Conservation (phyloP, 1,284 basidiomycete genomes). For the Cryptococcus sp. region DNA sequence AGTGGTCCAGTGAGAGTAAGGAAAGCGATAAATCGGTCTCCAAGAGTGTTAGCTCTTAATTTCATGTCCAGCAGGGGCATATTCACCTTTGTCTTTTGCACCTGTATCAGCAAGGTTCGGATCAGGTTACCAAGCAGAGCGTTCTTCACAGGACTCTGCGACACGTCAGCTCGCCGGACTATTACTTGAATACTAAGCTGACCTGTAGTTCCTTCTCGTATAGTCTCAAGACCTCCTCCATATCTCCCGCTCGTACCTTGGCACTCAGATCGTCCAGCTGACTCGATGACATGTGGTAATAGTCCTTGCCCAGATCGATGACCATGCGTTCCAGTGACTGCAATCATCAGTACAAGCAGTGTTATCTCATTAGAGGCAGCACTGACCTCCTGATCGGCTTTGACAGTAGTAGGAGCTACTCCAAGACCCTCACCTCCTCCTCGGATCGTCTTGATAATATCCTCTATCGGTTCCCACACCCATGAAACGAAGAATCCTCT, state of each 20-base stretch:
- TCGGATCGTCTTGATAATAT: conserved; percentile 71
- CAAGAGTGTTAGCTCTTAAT: conserved; percentile 1
- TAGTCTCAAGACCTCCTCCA: conserved; percentile 79
- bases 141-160: conserved; percentile 66
- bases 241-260: conserved; percentile 72
- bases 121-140: conserved; percentile 76
- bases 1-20: conserved; percentile 75
- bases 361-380: too few species aligned
- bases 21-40: conserved; percentile 87
- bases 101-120: conserved; percentile 82
- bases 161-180: neutral
- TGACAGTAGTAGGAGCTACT: conserved; percentile 43
- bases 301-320: conserved; percentile 73
- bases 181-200: conserved; percentile 7
- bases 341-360: conserved; percentile 2
- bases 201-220: conserved; percentile 88
- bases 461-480: conserved; percentile 80
- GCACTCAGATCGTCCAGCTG: conserved; percentile 63
- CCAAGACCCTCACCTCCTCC: conserved; percentile 53
- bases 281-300: conserved; percentile 52
- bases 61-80: neutral
- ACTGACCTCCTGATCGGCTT: conserved; percentile 41
- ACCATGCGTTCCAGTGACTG: conserved; percentile 93
- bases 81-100: conserved; percentile 90
- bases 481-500: conserved; percentile 75